Conservation (phyloP, 768 basidiomycete genomes). For the Amanita phalloides region DNA sequence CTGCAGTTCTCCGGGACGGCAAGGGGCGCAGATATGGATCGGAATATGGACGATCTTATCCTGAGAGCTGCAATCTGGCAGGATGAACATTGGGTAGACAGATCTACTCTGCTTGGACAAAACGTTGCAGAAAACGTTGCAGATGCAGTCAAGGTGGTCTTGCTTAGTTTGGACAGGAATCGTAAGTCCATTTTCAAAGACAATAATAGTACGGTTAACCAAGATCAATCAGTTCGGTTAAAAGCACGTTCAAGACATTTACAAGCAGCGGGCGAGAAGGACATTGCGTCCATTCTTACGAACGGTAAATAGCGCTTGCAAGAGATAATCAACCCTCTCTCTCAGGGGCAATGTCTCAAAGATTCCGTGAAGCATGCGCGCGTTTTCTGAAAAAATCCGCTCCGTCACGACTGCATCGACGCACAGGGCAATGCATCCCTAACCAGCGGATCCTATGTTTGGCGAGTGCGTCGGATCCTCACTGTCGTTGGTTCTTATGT, state of each 20-base stretch:
- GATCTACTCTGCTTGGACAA: conserved; percentile 57
- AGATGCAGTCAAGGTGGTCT: conserved; percentile 67
- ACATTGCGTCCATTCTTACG: conserved; percentile 60
- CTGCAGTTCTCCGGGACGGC: conserved; percentile 51
- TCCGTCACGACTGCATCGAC: background rate
- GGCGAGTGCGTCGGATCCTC: too few relatives aligned
- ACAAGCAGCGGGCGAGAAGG: conserved; percentile 77
- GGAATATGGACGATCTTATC: conserved; percentile 93
- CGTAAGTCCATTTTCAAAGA: conserved; percentile 34
- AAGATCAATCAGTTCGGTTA: conserved; percentile 55
- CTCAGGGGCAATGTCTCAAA: background rate
- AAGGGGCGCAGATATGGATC: conserved; percentile 28
- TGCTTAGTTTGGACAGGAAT: conserved; percentile 90
- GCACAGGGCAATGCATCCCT: background rate
- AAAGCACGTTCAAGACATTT: conserved; percentile 85
- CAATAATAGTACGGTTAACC: background rate
- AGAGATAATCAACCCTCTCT: background rate
- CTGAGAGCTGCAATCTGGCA: conserved; percentile 91
- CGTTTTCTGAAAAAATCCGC: background rate
- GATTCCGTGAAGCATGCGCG: background rate
- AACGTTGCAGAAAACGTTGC: conserved; percentile 25
- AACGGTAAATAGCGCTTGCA: conserved; percentile 14
- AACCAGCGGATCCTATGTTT: background rate
- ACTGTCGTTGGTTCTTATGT: background rate
- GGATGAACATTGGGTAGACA: conserved; percentile 84